These are phyloP conservation scores for Blastomyces gilchristii DNA, from an alignment of 2,329 filamentous ascomycete species.

Conservation along the genomic window DNA sequence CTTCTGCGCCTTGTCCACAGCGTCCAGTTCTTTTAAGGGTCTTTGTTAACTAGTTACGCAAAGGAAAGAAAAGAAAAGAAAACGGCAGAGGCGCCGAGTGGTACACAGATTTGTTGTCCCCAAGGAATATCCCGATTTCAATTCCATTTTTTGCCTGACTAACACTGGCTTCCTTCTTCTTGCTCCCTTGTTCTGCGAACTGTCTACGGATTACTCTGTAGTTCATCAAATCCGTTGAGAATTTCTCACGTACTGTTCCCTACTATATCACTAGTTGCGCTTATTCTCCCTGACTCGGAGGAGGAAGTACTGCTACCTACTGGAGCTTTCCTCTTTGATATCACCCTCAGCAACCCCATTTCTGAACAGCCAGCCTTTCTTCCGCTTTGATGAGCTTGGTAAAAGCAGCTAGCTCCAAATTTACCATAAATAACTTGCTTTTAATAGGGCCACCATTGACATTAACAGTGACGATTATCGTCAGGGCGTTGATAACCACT, in stretches of 20 bases:
- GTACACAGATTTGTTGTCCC: constrained; percentile 6
- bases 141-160: neutral
- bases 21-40: neutral
- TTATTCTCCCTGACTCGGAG: neutral
- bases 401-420: neutral
- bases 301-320: neutral
- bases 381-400: neutral
- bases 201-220: neutral
- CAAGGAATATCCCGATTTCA: neutral
- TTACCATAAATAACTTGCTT: neutral
- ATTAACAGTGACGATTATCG: neutral
- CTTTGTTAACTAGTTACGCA: neutral
- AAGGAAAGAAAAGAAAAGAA: neutral
- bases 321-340: neutral
- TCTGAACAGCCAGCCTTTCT: neutral
- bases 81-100: neutral
- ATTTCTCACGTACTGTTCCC: neutral
- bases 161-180: neutral
- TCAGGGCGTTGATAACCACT: neutral
- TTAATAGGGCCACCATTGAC: neutral
- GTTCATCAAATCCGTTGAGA: neutral
- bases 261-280: neutral
- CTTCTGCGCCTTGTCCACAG: neutral
- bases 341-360: neutral
- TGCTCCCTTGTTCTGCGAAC: neutral